Evolutionary conservation across 148 eudicot species (phyloP), one percentile per base, ranked within the genome.

Genomic region (Vaccinium darrowii): DNA sequence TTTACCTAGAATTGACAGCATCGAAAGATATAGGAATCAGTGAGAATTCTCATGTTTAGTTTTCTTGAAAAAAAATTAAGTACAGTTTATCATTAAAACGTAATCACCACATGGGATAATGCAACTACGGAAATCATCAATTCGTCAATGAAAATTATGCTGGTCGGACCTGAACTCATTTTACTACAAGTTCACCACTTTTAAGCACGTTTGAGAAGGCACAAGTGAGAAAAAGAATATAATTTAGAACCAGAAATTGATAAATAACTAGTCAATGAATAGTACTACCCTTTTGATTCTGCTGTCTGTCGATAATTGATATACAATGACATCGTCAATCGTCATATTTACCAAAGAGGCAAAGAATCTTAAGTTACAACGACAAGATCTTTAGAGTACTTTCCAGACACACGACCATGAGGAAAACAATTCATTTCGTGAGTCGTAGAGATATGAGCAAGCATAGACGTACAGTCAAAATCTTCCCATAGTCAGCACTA

Each of bases 401-500:
- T 52, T 36, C 36, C 76, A 71, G 16, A 23, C 43, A 30, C 50
- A 50, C n/a, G n/a, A n/a, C 54, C 75, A 39, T 8, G 2, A 80
- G 30, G 54, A 82, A 65, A 65, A 47, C 7, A 67, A 82, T 65
- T 23, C 23, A 82, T 30, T 62, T 62, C 4, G 47, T 53, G 57
- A 49, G 56, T 43, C 12, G 10, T 25, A 30, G 33, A 72, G 23
- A 76, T 49, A 84, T 16, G 30, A 62, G 88, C 49, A 84, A 82
- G 84, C 75, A 4, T 84, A 75, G 86, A 85, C 95, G 81, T 89
- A 95, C 98, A 51, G 86, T 91, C 82, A 95, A 91, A 85, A 88
- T 86, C 88, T 91, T 93, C 76, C 98, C 95, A 85, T 89, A 89
- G 84, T 94, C 92, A 36, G 93, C 82, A 85, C 92, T 89, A 23